phyloP scores from a whole-genome alignment of 768 basidiomycete species.

The Steccherinum ochraceum region DNA sequence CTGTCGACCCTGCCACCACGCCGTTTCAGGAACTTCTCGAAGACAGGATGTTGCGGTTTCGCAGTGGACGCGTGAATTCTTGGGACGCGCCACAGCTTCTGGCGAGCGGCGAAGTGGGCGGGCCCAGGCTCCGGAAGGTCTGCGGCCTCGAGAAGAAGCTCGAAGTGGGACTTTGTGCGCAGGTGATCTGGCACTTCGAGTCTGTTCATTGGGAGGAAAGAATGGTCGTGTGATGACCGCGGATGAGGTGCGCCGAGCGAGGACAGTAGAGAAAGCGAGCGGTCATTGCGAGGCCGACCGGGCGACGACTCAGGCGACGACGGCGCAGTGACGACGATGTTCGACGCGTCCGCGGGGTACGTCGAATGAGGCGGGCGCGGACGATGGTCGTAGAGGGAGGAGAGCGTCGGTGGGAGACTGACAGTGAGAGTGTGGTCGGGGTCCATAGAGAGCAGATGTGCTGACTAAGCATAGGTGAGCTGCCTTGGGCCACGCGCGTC shows the following conservation, averaged over 20 bases:
- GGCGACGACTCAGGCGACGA: slow-evolving; percentile 15
- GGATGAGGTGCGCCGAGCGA: not conserved
- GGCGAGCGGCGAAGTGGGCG: slow-evolving; percentile 54
- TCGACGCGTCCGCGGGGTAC: too few relatives aligned
- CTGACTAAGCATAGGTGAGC: slow-evolving; percentile 15
- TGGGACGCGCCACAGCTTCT: slow-evolving; percentile 45
- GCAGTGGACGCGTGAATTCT: slow-evolving; percentile 12
- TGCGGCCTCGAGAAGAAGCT: slow-evolving; percentile 31
- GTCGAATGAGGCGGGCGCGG: too few relatives aligned
- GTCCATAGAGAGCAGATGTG: not conserved
- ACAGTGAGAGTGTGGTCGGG: not conserved
- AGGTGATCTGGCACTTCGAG: not conserved
- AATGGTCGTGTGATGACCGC: not conserved
- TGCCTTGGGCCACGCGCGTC: not conserved
- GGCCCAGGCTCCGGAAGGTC: slow-evolving; percentile 58
- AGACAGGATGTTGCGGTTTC: slow-evolving; percentile 31
- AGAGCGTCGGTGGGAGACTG: too few relatives aligned
- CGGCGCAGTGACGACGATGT: slow-evolving; percentile 18
- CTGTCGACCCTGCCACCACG: slow-evolving; percentile 26
- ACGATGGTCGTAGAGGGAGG: too few relatives aligned
- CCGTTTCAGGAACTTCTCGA: slow-evolving; percentile 2
- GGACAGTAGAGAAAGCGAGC: not conserved
- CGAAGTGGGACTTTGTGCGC: slow-evolving; percentile 26
- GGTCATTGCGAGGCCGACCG: not conserved
- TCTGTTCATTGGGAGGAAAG: not conserved